Conservation (phyloP, 2,329 filamentous ascomycete species). For the Botrytis pseudocinerea region DNA sequence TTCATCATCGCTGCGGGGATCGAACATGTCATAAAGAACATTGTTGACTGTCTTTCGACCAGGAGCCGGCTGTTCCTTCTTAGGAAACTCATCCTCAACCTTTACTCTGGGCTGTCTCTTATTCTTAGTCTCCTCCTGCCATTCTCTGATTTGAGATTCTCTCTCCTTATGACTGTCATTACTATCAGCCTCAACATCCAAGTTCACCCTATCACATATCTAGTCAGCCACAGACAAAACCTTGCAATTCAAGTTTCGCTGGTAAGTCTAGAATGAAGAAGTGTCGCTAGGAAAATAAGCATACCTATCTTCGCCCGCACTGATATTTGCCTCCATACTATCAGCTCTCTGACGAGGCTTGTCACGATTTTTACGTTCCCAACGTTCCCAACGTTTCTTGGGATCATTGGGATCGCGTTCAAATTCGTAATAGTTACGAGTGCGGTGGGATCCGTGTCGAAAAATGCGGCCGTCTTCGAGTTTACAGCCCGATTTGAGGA, state of each 20-base stretch:
- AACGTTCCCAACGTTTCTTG: not conserved
- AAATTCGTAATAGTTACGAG: not conserved
- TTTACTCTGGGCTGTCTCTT: not conserved
- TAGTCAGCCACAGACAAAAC: not conserved
- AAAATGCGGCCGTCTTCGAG: not conserved
- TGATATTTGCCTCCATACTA: not conserved
- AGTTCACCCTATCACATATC: not conserved
- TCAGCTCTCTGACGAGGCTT: not conserved
- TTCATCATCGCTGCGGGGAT: not conserved
- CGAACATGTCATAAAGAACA: not conserved
- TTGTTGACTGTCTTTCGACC: not conserved
- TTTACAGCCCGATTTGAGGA: not conserved
- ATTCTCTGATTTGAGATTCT: not conserved
- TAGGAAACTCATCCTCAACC: not conserved
- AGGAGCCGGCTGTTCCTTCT: not conserved
- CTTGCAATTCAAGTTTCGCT: not conserved
- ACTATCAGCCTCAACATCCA: not conserved
- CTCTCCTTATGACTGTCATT: not conserved
- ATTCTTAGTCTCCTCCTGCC: not conserved
- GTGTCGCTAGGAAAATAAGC: not conserved
- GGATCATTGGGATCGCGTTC: not conserved
- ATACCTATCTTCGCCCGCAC: constrained; percentile 1
- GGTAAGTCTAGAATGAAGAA: not conserved
- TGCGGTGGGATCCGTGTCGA: not conserved
- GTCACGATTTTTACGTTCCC: not conserved